Base-by-base conservation (phyloP, 495 filamentous ascomycete genomes). In the Jackrogersella multiformis region DNA sequence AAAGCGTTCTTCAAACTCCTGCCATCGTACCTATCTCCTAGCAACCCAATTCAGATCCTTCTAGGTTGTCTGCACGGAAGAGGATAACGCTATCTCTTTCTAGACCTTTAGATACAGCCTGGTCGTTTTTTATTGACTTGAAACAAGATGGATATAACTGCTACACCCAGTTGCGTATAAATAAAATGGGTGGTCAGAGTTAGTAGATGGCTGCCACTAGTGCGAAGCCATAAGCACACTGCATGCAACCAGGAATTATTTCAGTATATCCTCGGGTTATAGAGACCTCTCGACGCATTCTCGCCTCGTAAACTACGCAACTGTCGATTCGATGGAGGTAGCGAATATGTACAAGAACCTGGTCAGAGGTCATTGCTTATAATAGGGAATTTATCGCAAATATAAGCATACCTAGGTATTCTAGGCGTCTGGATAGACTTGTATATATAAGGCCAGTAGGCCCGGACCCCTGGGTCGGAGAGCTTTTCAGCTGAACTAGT, bases 401-500 rank as follows among this genome's bases (percentile, higher is more conserved):
- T 49, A 48, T 46, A 55, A 6, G 1, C 8, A 44, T 13, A 26
- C 41, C n/a, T n/a, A n/a, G n/a, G n/a, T n/a, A n/a, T n/a, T 56
- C 15, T 41, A 32, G 32, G 35, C 26, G 23, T 32, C 21, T 16
- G 24, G 0, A 9, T 26, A 18, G 1, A 12, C 12, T n/a, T n/a
- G 5, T 34, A 18, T 23, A 34, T 39, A 10, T 16, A 38, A 41
- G 32, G 45, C 41, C 51, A 56, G 39, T 16, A 49, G 36, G 20
- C 26, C n/a, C 18, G 34, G 34, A 35, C 34, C 23, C 54, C 62
- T 44, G 38, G 26, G 34, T 59, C 38, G n/a, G 62, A 48, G 6
- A 18, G 44, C 54, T 52, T 42, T 36, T 26, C 26, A 56, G 34
- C 60, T 41, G 42, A 49, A 9, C 56, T 39, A 54, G 30, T 13